phyloP scores from a whole-genome alignment of 352 stramenopile species.

The Phytophthora colocasiae region DNA sequence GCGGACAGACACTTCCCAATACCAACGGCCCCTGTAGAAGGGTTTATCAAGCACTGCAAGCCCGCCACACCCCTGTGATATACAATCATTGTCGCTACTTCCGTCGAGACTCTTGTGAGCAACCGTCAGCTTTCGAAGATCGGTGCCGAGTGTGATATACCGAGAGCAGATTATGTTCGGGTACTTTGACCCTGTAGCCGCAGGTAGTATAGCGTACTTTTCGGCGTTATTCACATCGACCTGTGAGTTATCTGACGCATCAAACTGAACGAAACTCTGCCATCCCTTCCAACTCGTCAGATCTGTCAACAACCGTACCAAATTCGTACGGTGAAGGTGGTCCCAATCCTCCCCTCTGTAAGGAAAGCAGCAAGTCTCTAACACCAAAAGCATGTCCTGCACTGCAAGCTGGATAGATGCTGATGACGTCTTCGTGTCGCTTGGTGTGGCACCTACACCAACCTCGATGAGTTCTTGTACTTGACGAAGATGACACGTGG shows the following conservation, averaged over 20 bases:
- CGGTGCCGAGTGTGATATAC: slow-evolving; percentile 68
- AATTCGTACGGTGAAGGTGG: slow-evolving; percentile 60
- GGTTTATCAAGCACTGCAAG: slow-evolving; percentile 76
- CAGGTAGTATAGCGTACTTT: slow-evolving; percentile 63
- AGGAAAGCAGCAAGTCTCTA: slow-evolving; percentile 85
- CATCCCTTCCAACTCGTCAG: slow-evolving; percentile 79
- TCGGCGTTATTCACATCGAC: slow-evolving; percentile 43
- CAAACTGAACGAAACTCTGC: slow-evolving; percentile 70
- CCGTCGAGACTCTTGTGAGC: slow-evolving; percentile 40
- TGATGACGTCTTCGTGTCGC: slow-evolving; percentile 26
- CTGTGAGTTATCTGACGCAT: slow-evolving; percentile 47
- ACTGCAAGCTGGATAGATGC: slow-evolving; percentile 57
- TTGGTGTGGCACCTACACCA: slow-evolving; percentile 1
- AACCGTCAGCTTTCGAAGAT: slow-evolving; percentile 72
- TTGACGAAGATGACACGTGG: slow-evolving; percentile 44
- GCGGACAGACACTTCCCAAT: slow-evolving; percentile 78
- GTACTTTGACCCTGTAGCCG: slow-evolving; percentile 54
- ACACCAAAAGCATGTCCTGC: slow-evolving; percentile 73
- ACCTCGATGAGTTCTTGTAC: slow-evolving; percentile 46
- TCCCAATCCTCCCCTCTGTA: slow-evolving; percentile 73
- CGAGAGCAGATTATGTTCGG: slow-evolving; percentile 79
- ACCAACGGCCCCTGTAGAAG: slow-evolving; percentile 75
- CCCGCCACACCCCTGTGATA: slow-evolving; percentile 31
- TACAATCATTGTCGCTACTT: slow-evolving; percentile 10
- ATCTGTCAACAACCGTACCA: slow-evolving; percentile 73